Evolutionary conservation across 1,284 basidiomycete species (phyloP).

Genomic region (Lignosus rhinocerotis): DNA sequence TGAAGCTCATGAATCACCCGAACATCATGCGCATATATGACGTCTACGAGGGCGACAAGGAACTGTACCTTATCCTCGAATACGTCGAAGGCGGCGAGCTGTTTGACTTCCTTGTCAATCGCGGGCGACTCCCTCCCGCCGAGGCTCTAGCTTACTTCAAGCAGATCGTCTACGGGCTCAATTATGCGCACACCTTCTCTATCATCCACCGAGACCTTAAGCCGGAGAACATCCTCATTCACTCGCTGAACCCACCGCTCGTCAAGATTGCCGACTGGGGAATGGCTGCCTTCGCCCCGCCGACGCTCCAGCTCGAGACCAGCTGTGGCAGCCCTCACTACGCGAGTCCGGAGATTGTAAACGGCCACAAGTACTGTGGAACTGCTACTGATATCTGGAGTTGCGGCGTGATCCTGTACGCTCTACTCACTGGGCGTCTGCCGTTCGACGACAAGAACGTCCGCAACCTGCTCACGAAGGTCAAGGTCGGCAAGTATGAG

Average conservation of each 20-base stretch:
- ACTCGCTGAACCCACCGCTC: constrained; percentile 79
- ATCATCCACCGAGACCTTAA: constrained; percentile 99
- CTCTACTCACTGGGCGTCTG: constrained; percentile 83
- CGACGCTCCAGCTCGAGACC: constrained; percentile 86
- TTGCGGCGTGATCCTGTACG: constrained; percentile 89
- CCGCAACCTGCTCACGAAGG: constrained; percentile 82
- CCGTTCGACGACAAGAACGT: constrained; percentile 92
- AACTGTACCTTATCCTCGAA: constrained; percentile 94
- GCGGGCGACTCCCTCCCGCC: constrained; percentile 77
- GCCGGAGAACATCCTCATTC: constrained; percentile 95
- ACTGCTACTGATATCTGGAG: constrained; percentile 95
- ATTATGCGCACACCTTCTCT: constrained; percentile 98
- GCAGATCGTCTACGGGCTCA: constrained; percentile 94
- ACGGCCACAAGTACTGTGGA: constrained; percentile 92
- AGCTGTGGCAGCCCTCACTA: constrained; percentile 98
- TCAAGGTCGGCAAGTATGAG: constrained; percentile 85
- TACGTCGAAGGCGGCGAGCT: constrained; percentile 98
- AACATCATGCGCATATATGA: constrained; percentile 97
- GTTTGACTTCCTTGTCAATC: constrained; percentile 95
- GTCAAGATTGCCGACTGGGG: constrained; percentile 99
- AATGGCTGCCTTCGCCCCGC: constrained; percentile 93
- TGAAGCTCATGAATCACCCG: constrained; percentile 99
- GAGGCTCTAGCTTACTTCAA: constrained; percentile 96
- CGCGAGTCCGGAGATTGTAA: constrained; percentile 96
- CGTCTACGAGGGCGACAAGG: constrained; percentile 92